Evolutionary conservation across 768 basidiomycete genomes (phyloP), one percentile per base, ranked within the genome.

Genomic region (Auricularia cornea): DNA sequence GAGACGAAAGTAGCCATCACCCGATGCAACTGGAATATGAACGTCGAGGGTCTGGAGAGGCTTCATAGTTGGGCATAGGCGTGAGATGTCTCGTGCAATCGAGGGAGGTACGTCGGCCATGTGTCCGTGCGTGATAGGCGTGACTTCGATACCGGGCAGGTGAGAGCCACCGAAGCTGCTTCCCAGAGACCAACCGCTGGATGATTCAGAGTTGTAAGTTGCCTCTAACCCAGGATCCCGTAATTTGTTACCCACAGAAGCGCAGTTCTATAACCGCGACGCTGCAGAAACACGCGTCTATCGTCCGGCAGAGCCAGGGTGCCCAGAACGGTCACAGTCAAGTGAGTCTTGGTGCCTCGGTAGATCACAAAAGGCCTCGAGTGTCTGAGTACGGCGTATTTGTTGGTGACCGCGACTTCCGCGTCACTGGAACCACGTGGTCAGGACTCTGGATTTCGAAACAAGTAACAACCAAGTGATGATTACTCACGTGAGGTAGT

Each of bases 1-100:
- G 14, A 67, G 57, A 14, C 66, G 54, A 48, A 67, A 67, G 35
- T 67, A 67, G 2, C 66, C 66, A 59, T 67, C 66, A 20, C 66
- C 66, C 23, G 59, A 60, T 18, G 64, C 48, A 6, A 67, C 66
- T 11, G 66, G 66, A 16, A 67, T 65, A 51, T 67, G 66, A 4
- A 67, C 59, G 20, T 31, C 31, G 18, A 67, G 56, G 8, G 66
- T 65, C 48, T 67, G 56, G 48, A 60, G 31, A 23, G 62, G 56
- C 3, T 20, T 35, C 38, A 66, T 65, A 32, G 60, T 23, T 1
- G 38, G 26, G 59, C 61, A 65, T 1, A 67, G 35, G 18, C 61
- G 56, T 23, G 57, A 40, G 30, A 65, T 57, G 41, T 67, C 66
- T 14, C 56, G 38, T 20, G 60, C 52, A 28, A 60, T 41, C 14